These are phyloP conservation scores for Sphagnum fallax DNA, from an alignment of 228 moss, liverwort and hornwort genomes.

Conservation along the genomic window DNA sequence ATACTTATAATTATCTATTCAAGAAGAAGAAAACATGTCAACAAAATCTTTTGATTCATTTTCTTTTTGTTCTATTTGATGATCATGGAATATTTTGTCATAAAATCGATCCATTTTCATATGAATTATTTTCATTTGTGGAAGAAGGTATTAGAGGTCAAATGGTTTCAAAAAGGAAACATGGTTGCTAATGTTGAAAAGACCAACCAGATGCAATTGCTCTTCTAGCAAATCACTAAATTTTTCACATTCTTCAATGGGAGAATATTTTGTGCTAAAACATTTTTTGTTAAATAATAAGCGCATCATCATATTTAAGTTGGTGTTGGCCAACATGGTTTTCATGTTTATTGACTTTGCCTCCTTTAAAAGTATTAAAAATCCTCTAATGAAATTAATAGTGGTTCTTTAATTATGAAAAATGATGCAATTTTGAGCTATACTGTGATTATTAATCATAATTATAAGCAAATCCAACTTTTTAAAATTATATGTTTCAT, in stretches of 20 bases:
- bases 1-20: slow-evolving; percentile 10
- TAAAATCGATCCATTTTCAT: slow-evolving; percentile 20
- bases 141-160: slow-evolving; percentile 9
- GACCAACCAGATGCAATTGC: slow-evolving; percentile 7
- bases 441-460: neutral
- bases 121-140: neutral
- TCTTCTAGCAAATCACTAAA: slow-evolving; percentile 1
- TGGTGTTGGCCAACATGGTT: neutral
- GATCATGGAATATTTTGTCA: slow-evolving; percentile 20
- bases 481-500: neutral
- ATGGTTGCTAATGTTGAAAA: slow-evolving; percentile 21
- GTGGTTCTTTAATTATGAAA: neutral
- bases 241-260: slow-evolving; percentile 11
- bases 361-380: neutral
- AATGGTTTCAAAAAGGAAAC: slow-evolving; percentile 20
- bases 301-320: slow-evolving; percentile 3
- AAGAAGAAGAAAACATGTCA: slow-evolving; percentile 16
- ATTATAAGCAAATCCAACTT: neutral
- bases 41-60: slow-evolving; percentile 27
- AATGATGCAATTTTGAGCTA: no score
- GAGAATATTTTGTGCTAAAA: slow-evolving; percentile 12
- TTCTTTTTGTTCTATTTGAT: slow-evolving; percentile 11
- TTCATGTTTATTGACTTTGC: neutral
- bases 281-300: slow-evolving; percentile 8
- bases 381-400: neutral